These are phyloP conservation scores for Lachancea quebecensis DNA, from an alignment of 805 yeast genomes.

Conservation along the genomic window DNA sequence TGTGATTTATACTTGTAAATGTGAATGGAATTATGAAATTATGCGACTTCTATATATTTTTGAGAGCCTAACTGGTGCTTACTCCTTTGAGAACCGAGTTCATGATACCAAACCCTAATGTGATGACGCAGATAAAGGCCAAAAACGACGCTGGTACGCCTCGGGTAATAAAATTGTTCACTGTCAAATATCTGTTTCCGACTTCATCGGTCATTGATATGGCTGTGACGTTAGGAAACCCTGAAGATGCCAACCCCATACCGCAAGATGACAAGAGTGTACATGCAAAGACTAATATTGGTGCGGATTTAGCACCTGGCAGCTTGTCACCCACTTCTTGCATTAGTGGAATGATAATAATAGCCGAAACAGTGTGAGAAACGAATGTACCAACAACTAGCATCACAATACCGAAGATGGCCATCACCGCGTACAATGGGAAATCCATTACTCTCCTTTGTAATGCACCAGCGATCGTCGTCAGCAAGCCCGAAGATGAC, in stretches of 20 bases:
- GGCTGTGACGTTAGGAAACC: slow-evolving; percentile 98
- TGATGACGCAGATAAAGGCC: slow-evolving; percentile 63
- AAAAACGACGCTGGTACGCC: slow-evolving; percentile 86
- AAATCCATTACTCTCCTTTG: slow-evolving; percentile 60
- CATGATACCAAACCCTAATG: slow-evolving; percentile 80
- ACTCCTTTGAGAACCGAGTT: slow-evolving; percentile 25
- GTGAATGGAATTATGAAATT: neutral
- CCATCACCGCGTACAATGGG: slow-evolving; percentile 57
- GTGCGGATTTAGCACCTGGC: slow-evolving; percentile 64
- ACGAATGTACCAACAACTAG: slow-evolving; percentile 89
- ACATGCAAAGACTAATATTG: slow-evolving; percentile 35
- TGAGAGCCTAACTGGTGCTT: neutral
- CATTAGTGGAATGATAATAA: slow-evolving; percentile 84
- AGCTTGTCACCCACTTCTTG: slow-evolving; percentile 74
- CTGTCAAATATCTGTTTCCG: slow-evolving; percentile 82
- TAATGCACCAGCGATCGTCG: slow-evolving; percentile 66
- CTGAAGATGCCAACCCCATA: slow-evolving; percentile 95
- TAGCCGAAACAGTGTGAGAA: slow-evolving; percentile 94
- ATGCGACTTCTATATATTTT: neutral
- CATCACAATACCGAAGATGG: slow-evolving; percentile 78
- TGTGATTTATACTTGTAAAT: too few species aligned
- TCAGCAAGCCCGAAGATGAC: slow-evolving; percentile 78
- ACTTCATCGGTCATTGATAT: slow-evolving; percentile 88
- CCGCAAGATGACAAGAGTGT: slow-evolving; percentile 82
- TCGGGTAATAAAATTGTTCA: slow-evolving; percentile 72